Percentiles rank a stretch among this genome's conserved stretches.
phyloP scores from a whole-genome alignment of 2,329 filamentous ascomycete genomes.

The Fusarium drepaniforme region DNA sequence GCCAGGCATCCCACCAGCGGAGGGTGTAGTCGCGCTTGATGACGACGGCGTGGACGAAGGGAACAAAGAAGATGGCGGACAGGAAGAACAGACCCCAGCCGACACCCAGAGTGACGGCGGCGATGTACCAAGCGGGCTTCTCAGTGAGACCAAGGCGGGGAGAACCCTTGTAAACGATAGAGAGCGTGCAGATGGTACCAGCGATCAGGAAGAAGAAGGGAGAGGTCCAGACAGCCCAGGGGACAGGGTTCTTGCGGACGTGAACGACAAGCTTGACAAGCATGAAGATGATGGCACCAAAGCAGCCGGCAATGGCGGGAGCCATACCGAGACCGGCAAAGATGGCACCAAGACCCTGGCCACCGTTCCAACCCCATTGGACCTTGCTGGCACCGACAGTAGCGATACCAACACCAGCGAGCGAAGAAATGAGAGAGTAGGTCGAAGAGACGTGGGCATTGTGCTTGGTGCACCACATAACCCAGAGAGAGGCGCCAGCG shows the following conservation, averaged over 20 bases:
- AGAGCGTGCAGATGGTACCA: constrained; percentile 79
- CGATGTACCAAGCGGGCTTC: constrained; percentile 76
- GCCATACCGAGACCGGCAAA: constrained; percentile 80
- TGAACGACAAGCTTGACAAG: constrained; percentile 76
- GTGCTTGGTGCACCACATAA: constrained; percentile 84
- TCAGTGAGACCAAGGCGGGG: constrained; percentile 54
- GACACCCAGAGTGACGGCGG: constrained; percentile 72
- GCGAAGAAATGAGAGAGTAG: constrained; percentile 77
- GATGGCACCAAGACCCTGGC: constrained; percentile 78
- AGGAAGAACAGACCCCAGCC: constrained; percentile 71
- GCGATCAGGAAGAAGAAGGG: constrained; percentile 85
- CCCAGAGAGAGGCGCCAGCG: constrained; percentile 76
- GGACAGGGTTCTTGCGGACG: constrained; percentile 76
- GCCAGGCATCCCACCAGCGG: constrained; percentile 71
- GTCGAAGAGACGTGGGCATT: constrained; percentile 80
- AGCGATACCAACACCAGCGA: constrained; percentile 77
- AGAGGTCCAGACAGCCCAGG: constrained; percentile 79
- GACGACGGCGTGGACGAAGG: constrained; percentile 74
- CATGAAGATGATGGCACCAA: constrained; percentile 75
- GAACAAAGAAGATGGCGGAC: constrained; percentile 78
- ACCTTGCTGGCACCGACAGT: constrained; percentile 72
- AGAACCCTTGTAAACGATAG: constrained; percentile 85
- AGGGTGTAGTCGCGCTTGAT: constrained; percentile 76
- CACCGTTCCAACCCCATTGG: constrained; percentile 77
- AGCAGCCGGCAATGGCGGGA: constrained; percentile 73